Evolutionary conservation across 1,139 yeast species (phyloP).

Genomic region (Lodderomyces orthopsilosis): DNA sequence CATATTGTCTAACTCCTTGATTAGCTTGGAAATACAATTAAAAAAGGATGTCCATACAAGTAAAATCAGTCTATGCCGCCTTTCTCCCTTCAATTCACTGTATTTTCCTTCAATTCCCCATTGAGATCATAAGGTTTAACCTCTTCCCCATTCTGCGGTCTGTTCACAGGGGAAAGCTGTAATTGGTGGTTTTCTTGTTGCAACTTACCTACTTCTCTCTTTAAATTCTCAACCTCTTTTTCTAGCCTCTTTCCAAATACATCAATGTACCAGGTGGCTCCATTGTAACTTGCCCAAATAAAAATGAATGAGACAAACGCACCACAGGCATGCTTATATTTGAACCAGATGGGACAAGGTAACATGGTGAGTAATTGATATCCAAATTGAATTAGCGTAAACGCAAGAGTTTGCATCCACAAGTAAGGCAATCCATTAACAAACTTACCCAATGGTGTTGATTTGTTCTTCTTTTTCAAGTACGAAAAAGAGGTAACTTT

Average conservation of each 20-base stretch:
- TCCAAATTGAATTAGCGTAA: conserved; percentile 80
- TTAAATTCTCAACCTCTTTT: conserved; percentile 73
- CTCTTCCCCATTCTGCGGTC: conserved; percentile 13
- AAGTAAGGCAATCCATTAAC: conserved; percentile 83
- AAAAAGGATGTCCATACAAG: not conserved
- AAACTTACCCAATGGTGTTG: conserved; percentile 66
- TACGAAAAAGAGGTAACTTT: conserved; percentile 85
- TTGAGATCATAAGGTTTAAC: conserved; percentile 4
- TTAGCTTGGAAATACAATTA: no score
- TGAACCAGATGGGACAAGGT: conserved; percentile 84
- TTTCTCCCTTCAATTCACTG: not conserved
- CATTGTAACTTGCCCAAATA: conserved; percentile 79
- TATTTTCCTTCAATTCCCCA: conserved; percentile 3
- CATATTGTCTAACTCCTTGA: no score
- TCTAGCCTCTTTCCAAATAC: conserved; percentile 85
- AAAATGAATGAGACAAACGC: conserved; percentile 69
- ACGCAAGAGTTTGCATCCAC: conserved; percentile 78
- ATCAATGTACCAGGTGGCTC: conserved; percentile 92
- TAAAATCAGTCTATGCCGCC: not conserved
- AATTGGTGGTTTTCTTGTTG: conserved; percentile 53
- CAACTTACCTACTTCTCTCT: conserved; percentile 60
- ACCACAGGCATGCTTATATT: conserved; percentile 64
- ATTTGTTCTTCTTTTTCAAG: conserved; percentile 67
- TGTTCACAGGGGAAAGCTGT: conserved; percentile 18
- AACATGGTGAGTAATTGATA: conserved; percentile 90